A percentile compares a stretch with the other conserved stretches of the same genome.
These are phyloP conservation scores for Tricholomella constricta DNA, from an alignment of 768 basidiomycete species.

Conservation along the genomic window DNA sequence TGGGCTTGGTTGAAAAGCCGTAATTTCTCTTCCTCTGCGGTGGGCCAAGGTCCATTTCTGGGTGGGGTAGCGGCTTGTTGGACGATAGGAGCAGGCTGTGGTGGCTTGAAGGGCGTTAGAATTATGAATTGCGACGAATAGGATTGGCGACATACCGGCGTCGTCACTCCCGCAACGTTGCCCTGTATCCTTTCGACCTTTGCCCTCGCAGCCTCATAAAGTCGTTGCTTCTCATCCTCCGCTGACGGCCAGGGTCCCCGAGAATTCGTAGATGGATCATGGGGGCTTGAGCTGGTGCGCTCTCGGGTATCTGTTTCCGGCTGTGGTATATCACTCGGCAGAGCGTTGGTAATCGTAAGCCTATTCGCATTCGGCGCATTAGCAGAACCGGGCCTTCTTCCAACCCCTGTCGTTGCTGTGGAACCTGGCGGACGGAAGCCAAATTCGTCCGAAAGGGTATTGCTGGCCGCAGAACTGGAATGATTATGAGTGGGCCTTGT, in stretches of 20 bases:
- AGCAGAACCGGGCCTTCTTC: constrained; percentile 28
- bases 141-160: constrained; percentile 31
- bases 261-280: constrained; percentile 3
- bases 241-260: constrained; percentile 50
- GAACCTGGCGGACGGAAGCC: constrained; percentile 14
- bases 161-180: constrained; percentile 25
- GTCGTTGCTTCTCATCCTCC: constrained; percentile 64
- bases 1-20: constrained; percentile 71
- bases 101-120: constrained; percentile 21
- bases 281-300: constrained; percentile 1
- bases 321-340: constrained; percentile 30
- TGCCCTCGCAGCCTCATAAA: constrained; percentile 65
- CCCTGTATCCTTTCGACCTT: constrained; percentile 61
- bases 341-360: constrained; percentile 44
- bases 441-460: constrained; percentile 17
- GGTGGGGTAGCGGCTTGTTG: constrained; percentile 18
- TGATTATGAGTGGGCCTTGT: constrained; percentile 18
- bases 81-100: constrained; percentile 23
- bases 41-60: constrained; percentile 47
- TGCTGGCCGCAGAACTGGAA: constrained; percentile 20
- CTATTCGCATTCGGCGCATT: constrained; percentile 22
- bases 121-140: background rate
- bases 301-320: constrained; percentile 5
- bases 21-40: constrained; percentile 78
- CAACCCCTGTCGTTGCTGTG: constrained; percentile 9